Conservation (phyloP, 306 rosid species). For the Alnus rubra region DNA sequence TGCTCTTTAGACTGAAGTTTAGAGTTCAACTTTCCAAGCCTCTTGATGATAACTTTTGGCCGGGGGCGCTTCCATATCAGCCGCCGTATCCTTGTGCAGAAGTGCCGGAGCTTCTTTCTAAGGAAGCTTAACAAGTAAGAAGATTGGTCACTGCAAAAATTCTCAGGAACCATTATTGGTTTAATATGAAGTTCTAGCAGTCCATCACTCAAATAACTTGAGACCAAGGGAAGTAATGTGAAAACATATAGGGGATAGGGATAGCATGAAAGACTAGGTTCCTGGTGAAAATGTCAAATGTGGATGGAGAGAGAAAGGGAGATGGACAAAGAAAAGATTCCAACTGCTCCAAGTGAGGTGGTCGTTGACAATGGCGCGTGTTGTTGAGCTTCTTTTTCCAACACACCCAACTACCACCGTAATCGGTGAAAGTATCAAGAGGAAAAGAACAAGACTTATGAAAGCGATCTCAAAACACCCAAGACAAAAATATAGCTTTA, state of each 20-base stretch:
- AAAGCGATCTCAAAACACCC: conserved; percentile 15
- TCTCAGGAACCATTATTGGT: conserved; percentile 8
- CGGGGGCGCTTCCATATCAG: conserved; percentile 62
- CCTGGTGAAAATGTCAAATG: conserved; percentile 13
- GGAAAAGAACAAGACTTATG: conserved; percentile 27
- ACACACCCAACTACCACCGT: conserved; percentile 56
- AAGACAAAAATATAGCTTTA: conserved; percentile 22
- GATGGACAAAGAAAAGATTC: conserved; percentile 44
- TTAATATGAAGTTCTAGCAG: conserved; percentile 22
- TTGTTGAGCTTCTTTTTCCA: conserved; percentile 58
- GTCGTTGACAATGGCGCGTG: conserved; percentile 57
- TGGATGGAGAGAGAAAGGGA: conserved; percentile 4
- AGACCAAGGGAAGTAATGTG: conserved; percentile 1
- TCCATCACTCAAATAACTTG: conserved; percentile 14
- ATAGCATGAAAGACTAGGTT: not conserved
- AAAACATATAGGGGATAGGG: not conserved
- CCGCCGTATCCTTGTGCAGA: conserved; percentile 65
- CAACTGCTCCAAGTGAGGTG: conserved; percentile 48
- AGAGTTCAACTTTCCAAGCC: conserved; percentile 59
- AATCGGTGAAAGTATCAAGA: conserved; percentile 19
- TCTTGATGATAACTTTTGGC: conserved; percentile 69
- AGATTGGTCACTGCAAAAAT: conserved; percentile 10
- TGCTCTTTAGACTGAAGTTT: conserved; percentile 40
- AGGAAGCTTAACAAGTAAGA: conserved; percentile 40
- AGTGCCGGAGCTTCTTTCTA: conserved; percentile 50